These are phyloP conservation scores for Penicillium cinerascens DNA, from an alignment of 495 filamentous ascomycete species.

Conservation along the genomic window DNA sequence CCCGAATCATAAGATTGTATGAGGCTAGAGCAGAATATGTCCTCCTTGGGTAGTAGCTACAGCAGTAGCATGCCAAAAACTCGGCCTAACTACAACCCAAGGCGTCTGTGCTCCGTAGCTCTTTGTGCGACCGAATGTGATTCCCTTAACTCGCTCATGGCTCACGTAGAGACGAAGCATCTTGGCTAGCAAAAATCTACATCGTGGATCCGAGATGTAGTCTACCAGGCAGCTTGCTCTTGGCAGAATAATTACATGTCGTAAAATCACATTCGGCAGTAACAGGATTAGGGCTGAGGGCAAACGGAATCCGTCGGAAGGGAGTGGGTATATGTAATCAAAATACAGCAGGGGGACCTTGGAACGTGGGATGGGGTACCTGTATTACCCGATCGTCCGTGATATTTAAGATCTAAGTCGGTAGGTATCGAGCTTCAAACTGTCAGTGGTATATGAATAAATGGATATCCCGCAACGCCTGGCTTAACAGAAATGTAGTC, in stretches of 20 bases:
- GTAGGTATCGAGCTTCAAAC: neutral
- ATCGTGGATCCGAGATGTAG: neutral
- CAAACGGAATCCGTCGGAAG: conserved; percentile 29
- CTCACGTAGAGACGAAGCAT: neutral
- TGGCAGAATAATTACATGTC: neutral
- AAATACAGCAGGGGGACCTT: conserved; percentile 14
- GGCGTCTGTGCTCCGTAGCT: neutral
- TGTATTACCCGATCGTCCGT: conserved; percentile 1
- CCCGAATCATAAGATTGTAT: neutral
- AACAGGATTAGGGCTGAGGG: conserved; percentile 30
- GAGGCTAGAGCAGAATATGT: neutral
- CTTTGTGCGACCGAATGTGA: neutral
- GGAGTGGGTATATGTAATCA: conserved; percentile 22
- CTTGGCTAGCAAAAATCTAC: neutral
- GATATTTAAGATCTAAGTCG: neutral
- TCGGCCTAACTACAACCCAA: no score
- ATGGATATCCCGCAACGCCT: neutral
- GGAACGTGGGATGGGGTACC: conserved; percentile 11
- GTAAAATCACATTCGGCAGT: conserved; percentile 11
- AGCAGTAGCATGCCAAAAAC: neutral
- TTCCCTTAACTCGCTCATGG: neutral
- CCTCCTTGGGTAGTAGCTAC: neutral
- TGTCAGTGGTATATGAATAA: neutral
- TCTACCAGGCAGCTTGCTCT: neutral
- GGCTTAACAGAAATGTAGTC: neutral